Conservation (phyloP, 2,329 filamentous ascomycete genomes). For the Domatiomyces globalis region DNA sequence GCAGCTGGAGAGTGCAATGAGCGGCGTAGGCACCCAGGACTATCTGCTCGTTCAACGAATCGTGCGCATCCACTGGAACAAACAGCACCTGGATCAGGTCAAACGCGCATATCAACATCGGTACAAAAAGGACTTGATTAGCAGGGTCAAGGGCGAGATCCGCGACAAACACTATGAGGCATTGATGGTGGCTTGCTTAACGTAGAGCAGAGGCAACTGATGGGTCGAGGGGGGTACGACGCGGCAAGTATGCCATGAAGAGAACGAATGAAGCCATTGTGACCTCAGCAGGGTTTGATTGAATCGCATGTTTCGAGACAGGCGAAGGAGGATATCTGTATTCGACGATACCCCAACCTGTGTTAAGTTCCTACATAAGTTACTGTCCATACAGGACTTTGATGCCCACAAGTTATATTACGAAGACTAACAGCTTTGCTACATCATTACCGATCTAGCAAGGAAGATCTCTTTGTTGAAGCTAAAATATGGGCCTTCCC, state of each 20-base stretch:
- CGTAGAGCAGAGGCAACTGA: constrained; percentile 19
- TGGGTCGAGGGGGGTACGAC: too few species aligned
- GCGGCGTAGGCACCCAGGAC: constrained; percentile 76
- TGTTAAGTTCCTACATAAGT: neutral
- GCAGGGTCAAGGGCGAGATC: constrained; percentile 66
- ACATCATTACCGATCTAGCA: neutral
- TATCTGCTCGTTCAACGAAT: constrained; percentile 61
- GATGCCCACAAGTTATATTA: neutral
- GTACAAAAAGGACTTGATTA: constrained; percentile 53
- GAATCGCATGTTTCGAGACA: neutral
- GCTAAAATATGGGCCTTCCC: constrained; percentile 29
- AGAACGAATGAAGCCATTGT: too few species aligned
- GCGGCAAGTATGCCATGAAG: too few species aligned
- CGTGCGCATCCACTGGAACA: constrained; percentile 73
- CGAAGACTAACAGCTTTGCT: neutral
- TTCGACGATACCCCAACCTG: neutral
- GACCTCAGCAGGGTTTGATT: neutral
- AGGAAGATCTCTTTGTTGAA: neutral
- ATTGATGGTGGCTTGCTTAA: constrained; percentile 54
- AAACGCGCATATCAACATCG: constrained; percentile 62
- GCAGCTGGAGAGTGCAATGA: constrained; percentile 76
- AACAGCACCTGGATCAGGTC: constrained; percentile 57
- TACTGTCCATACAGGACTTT: neutral
- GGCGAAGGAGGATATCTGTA: neutral
- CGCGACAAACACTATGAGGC: constrained; percentile 62